Evolutionary conservation across 2,329 filamentous ascomycete species (phyloP), one percentile per base, ranked within the genome.

Genomic region (Colletotrichum kahawae): DNA sequence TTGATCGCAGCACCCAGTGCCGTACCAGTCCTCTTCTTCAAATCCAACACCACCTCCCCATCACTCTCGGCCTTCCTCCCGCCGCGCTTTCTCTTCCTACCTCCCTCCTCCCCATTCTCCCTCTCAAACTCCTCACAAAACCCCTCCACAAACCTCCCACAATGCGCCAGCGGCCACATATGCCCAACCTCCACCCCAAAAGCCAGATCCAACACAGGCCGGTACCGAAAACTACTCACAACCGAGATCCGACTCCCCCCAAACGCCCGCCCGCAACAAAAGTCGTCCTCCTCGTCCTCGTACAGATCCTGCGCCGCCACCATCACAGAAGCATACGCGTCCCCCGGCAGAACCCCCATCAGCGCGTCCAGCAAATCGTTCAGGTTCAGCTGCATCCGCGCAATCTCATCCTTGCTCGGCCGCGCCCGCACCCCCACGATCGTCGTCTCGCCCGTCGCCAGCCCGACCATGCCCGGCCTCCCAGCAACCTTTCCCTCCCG

Each of bases 81-180:
- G 0, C 16, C 34, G 5, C 34, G n/a, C 5, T 70, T 27, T n/a
- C n/a, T n/a, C n/a, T n/a, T n/a, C n/a, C n/a, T n/a, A n/a, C n/a
- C n/a, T n/a, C n/a, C n/a, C n/a, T n/a, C n/a, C n/a, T n/a, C n/a
- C 14, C 21, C 65, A 36, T 60, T 63, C 7, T 63, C 43, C 4
- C 24, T 51, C 2, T 2, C 54, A 7, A 31, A 14, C 14, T 34
- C 77, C 5, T 59, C 77, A 74, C 85, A 88, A 8, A 85, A 76
- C 0, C 71, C 71, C 3, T 88, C 83, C 0, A 92, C 81, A 74
- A 89, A 92, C 0, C 77, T 77, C 48, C 82, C 83, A 78, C 92
- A 94, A 80, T 94, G 93, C 7, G 89, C 90, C 5, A 88, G 85
- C 0, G 92, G 92, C 93, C 92, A 95, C 76, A 88, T 87, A 81